Evolutionary conservation across 768 basidiomycete genomes (phyloP).

Genomic region (Tulasnella sp.): DNA sequence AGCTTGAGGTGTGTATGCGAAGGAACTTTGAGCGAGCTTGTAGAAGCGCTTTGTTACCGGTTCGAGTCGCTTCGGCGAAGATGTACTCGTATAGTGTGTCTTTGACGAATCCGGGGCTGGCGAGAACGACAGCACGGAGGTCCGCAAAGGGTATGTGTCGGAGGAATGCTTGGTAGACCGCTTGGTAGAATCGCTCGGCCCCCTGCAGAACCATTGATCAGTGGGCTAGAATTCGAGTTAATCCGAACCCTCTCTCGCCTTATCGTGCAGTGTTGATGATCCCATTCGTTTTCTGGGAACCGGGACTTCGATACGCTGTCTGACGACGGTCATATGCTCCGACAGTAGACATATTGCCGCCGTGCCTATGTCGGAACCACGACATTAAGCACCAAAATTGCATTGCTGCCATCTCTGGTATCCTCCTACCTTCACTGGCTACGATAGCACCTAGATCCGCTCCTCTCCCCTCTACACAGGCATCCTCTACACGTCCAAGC

Average conservation of each 20-base stretch:
- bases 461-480: constrained; percentile 87
- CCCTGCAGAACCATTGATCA: constrained; percentile 42
- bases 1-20: constrained; percentile 85
- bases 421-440: constrained; percentile 72
- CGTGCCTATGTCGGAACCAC: constrained; percentile 45
- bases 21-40: constrained; percentile 78
- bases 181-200: constrained; percentile 73
- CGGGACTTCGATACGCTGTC: constrained; percentile 81
- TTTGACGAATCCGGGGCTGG: constrained; percentile 93
- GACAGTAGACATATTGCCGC: constrained; percentile 94
- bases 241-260: constrained; percentile 38
- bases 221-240: background rate
- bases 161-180: constrained; percentile 78
- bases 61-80: constrained; percentile 69
- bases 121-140: constrained; percentile 88
- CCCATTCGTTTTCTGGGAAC: constrained; percentile 89
- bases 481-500: constrained; percentile 72
- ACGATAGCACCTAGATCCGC: constrained; percentile 96
- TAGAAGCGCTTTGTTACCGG: constrained; percentile 78
- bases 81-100: constrained; percentile 84
- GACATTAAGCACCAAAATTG: background rate
- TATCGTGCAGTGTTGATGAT: constrained; percentile 82
- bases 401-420: background rate
- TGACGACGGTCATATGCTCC: constrained; percentile 92
- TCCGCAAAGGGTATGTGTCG: constrained; percentile 84